Percentiles rank a stretch among this genome's conserved stretches.
These are phyloP conservation scores for Alternaria hordeiaustralica DNA, from an alignment of 2,329 filamentous ascomycete species.

Conservation along the genomic window DNA sequence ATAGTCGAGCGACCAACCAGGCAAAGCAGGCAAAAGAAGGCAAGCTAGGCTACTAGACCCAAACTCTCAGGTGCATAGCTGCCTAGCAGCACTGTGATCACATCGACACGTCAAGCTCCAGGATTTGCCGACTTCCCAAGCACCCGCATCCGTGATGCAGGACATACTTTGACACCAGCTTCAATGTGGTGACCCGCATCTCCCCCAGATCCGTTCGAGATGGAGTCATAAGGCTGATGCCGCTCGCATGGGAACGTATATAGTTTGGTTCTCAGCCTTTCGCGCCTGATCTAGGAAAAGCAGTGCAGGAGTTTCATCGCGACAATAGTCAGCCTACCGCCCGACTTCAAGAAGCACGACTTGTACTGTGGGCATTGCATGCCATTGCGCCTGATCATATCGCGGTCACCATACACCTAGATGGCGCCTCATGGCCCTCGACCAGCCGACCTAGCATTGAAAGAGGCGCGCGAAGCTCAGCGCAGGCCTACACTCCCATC, in stretches of 20 bases:
- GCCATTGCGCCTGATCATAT: neutral
- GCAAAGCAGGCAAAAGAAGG: conserved; percentile 7
- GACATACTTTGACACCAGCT: neutral
- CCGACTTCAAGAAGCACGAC: neutral
- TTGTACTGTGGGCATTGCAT: neutral
- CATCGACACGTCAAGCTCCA: neutral
- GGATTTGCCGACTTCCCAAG: conserved; percentile 1
- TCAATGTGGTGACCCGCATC: neutral
- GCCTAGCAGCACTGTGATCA: conserved; percentile 2
- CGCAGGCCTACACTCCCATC: conserved; percentile 13
- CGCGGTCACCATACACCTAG: too few relatives aligned
- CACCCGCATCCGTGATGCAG: neutral
- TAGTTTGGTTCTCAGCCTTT: conserved; percentile 1
- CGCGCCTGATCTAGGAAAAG: neutral
- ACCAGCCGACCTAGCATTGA: conserved; percentile 6
- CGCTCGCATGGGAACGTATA: conserved; percentile 1
- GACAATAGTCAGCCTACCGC: neutral
- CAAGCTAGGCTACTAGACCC: neutral
- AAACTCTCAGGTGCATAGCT: neutral
- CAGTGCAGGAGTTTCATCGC: neutral
- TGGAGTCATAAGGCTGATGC: conserved; percentile 10
- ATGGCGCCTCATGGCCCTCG: neutral
- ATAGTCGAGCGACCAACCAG: neutral
- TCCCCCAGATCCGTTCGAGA: neutral
- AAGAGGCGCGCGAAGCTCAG: conserved; percentile 6